Conservation (phyloP, 345 rosid genomes). For the Balakata baccata region DNA sequence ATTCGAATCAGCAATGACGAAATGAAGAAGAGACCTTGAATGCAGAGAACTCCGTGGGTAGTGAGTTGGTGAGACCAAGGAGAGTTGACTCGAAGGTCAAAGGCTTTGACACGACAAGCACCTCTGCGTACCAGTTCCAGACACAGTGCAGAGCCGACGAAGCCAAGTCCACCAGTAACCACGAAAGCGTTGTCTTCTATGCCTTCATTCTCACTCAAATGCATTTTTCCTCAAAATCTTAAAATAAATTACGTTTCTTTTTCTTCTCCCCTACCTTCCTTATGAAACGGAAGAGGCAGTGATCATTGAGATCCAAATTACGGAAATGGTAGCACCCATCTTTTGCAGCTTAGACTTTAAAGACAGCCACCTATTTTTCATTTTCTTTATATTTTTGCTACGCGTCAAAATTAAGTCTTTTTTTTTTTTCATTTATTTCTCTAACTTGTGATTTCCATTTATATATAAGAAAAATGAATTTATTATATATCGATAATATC, state of each 20-base stretch:
- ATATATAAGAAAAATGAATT: no score
- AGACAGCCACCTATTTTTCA: not conserved
- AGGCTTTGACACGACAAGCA: conserved; percentile 74
- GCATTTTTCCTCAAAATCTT: conserved; percentile 36
- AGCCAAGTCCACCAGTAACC: conserved; percentile 82
- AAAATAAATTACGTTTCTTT: not conserved
- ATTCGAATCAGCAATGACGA: no score
- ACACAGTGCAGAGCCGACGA: conserved; percentile 84
- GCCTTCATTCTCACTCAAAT: conserved; percentile 91
- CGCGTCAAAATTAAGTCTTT: no score
- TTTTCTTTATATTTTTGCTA: not conserved
- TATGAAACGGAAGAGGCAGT: not conserved
- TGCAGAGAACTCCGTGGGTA: conserved; percentile 51
- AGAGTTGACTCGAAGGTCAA: conserved; percentile 63
- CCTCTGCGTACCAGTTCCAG: conserved; percentile 78
- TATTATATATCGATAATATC: no score
- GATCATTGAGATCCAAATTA: not conserved
- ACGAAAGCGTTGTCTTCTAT: conserved; percentile 69
- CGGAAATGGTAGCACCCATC: not conserved
- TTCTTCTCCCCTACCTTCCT: not conserved
- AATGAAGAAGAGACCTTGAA: conserved; percentile 58
- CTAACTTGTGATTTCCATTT: no score
- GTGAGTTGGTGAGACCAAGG: conserved; percentile 62
- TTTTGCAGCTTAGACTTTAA: no score
- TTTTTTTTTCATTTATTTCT: no score